Evolutionary conservation across 495 filamentous ascomycete genomes (phyloP).

Genomic region (Filosporella fistucella): DNA sequence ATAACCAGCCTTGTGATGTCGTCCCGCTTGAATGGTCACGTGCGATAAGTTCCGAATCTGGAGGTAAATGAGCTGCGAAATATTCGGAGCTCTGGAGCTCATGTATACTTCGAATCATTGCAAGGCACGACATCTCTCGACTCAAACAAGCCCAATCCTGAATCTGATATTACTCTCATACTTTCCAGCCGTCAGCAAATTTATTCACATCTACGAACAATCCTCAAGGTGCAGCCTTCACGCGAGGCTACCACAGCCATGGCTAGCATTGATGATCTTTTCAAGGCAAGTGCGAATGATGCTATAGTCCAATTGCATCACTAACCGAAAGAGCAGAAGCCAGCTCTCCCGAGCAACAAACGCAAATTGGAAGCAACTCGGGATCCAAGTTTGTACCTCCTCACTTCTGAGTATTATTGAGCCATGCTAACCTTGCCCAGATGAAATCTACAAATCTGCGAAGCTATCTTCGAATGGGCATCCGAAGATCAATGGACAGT

Average conservation of each 20-base stretch:
- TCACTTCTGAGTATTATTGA: neutral
- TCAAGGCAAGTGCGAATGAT: constrained; percentile 56
- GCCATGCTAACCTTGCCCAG: constrained; percentile 30
- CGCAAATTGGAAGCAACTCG: constrained; percentile 69
- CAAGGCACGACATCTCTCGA: too few relatives aligned
- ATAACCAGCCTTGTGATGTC: too few relatives aligned
- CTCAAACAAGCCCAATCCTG: too few relatives aligned
- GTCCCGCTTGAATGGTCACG: too few relatives aligned
- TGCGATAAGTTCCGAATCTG: too few relatives aligned
- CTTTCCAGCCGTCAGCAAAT: too few relatives aligned
- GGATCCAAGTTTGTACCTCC: constrained; percentile 59
- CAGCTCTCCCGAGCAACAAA: constrained; percentile 52
- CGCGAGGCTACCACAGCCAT: constrained; percentile 34
- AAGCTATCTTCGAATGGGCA: constrained; percentile 62
- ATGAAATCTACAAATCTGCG: constrained; percentile 81
- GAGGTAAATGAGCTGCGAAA: too few relatives aligned
- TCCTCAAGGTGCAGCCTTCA: too few relatives aligned
- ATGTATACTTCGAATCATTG: too few relatives aligned
- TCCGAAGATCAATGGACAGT: constrained; percentile 55
- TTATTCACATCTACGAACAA: too few relatives aligned
- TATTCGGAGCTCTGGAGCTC: too few relatives aligned
- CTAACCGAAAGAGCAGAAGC: constrained; percentile 40
- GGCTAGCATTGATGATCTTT: constrained; percentile 77
- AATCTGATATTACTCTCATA: too few relatives aligned
- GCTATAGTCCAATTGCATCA: constrained; percentile 2